phyloP scores from a whole-genome alignment of 495 filamentous ascomycete species.

The Penicillium canariense region DNA sequence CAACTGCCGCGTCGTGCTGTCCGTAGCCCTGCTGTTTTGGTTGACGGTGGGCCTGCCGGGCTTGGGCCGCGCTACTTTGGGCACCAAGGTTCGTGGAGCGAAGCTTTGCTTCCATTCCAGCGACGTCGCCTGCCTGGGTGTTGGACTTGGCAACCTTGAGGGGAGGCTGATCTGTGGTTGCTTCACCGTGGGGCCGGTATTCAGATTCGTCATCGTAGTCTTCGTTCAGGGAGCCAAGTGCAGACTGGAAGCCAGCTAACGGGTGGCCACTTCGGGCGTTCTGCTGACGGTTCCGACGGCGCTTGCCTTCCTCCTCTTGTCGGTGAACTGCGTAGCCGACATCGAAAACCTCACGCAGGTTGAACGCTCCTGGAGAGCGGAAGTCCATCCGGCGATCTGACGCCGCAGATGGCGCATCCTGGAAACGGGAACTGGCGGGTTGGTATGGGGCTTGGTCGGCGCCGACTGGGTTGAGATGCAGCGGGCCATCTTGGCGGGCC shows the following conservation, averaged over 20 bases:
- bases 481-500: conserved; percentile 45
- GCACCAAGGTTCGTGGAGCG: conserved; percentile 71
- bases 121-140: conserved; percentile 57
- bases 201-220: conserved; percentile 60
- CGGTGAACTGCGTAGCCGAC: conserved; percentile 95
- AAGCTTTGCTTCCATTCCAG: conserved; percentile 81
- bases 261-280: conserved; percentile 61
- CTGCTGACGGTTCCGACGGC: conserved; percentile 69
- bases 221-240: conserved; percentile 69
- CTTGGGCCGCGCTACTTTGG: conserved; percentile 53
- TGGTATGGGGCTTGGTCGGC: conserved; percentile 44
- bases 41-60: conserved; percentile 53
- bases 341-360: conserved; percentile 94
- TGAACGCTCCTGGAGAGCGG: conserved; percentile 91
- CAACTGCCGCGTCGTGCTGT: conserved; percentile 73
- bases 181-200: conserved; percentile 36
- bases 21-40: conserved; percentile 68
- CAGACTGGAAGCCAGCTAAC: conserved; percentile 39
- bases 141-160: conserved; percentile 68
- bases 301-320: conserved; percentile 93
- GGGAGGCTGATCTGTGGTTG: conserved; percentile 50
- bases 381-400: conserved; percentile 78
- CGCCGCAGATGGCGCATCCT: conserved; percentile 49
- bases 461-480: conserved; percentile 32
- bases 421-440: conserved; percentile 45